phyloP scores from a whole-genome alignment of 164 flowering plant species.

The Vitis labrusca region DNA sequence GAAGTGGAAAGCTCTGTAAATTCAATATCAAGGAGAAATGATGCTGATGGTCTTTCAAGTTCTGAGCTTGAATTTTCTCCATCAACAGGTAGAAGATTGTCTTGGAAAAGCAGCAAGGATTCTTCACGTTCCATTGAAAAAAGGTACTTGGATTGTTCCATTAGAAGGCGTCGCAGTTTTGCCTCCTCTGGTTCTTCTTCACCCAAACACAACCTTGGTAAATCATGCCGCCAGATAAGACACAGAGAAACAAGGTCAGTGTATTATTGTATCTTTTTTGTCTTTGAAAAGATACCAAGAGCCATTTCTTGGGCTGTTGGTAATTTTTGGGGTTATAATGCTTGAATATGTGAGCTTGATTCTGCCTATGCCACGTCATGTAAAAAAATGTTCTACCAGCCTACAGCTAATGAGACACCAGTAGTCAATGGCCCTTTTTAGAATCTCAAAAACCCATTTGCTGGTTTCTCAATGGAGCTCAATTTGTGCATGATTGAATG shows the following conservation, averaged over 20 bases:
- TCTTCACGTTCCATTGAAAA: conserved; percentile 36
- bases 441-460: neutral
- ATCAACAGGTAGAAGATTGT: conserved; percentile 55
- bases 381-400: no score
- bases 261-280: neutral
- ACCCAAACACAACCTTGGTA: conserved; percentile 49
- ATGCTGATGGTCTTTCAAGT: conserved; percentile 39
- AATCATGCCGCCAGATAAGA: conserved; percentile 80
- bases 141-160: conserved; percentile 31
- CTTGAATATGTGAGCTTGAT: no score
- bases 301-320: no score
- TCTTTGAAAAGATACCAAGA: no score
- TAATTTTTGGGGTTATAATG: no score
- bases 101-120: conserved; percentile 70
- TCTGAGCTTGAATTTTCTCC: conserved; percentile 53
- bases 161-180: conserved; percentile 42
- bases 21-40: conserved; percentile 26
- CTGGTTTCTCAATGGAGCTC: neutral
- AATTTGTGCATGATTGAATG: neutral
- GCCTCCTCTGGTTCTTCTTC: conserved; percentile 40
- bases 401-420: no score
- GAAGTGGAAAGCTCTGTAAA: conserved; percentile 30
- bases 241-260: conserved; percentile 55
- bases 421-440: neutral
- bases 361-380: no score